Evolutionary conservation across 108 stramenopile genomes (phyloP).

Genomic region (Nannochloropsis oceanica): DNA sequence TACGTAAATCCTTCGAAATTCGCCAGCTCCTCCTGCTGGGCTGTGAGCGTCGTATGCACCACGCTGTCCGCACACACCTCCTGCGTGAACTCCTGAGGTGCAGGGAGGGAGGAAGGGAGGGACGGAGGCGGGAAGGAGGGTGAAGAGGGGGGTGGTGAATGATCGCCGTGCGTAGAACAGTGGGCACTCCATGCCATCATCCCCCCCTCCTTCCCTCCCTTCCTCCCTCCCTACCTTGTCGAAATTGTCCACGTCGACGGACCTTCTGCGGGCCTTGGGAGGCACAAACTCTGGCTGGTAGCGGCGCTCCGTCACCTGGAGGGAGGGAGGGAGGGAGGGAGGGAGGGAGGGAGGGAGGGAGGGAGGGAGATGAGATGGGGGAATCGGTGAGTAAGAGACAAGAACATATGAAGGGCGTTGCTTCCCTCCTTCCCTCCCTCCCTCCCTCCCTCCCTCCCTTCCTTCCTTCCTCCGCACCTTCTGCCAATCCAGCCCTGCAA

Average conservation of each 20-base stretch:
- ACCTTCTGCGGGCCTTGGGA: neutral
- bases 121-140: neutral
- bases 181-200: neutral
- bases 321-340: neutral
- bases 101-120: neutral
- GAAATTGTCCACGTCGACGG: slow-evolving; percentile 13
- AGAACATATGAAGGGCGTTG: neutral
- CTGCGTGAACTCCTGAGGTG: neutral
- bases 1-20: slow-evolving; percentile 17
- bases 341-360: neutral
- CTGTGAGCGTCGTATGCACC: slow-evolving; percentile 1
- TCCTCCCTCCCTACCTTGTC: neutral
- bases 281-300: slow-evolving; percentile 17
- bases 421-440: neutral
- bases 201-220: neutral
- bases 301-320: neutral
- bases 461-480: neutral
- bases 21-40: neutral
- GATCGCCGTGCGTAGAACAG: too few species aligned
- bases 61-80: slow-evolving; percentile 8
- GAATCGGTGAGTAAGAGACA: neutral
- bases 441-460: neutral
- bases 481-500: slow-evolving; percentile 63
- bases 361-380: too few species aligned
- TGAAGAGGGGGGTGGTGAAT: neutral